Evolutionary conservation across 2,329 filamentous ascomycete species (phyloP).

Genomic region (Claviceps sp.): DNA sequence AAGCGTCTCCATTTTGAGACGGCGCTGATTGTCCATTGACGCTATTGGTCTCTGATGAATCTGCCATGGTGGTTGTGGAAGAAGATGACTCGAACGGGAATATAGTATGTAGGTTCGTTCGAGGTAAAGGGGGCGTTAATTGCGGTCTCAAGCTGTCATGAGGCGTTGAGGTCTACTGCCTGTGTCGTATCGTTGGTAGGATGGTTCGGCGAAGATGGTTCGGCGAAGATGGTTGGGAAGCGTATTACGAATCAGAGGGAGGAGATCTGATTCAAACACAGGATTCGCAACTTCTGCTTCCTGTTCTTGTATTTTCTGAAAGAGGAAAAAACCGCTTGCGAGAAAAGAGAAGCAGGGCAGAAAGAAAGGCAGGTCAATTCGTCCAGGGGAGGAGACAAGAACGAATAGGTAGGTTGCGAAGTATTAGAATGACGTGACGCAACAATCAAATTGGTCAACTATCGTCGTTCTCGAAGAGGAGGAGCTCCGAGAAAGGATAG

Average conservation of each 20-base stretch:
- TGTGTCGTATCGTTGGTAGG: neutral
- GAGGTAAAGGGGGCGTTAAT: neutral
- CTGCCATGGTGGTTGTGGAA: conserved; percentile 29
- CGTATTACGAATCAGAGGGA: neutral
- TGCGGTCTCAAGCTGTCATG: conserved; percentile 3
- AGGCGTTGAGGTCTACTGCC: neutral
- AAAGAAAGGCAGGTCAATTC: conserved; percentile 1
- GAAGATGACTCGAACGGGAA: neutral
- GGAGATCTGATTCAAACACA: neutral
- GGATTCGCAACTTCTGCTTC: neutral
- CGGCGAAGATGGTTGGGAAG: conserved; percentile 1
- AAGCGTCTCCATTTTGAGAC: conserved; percentile 43
- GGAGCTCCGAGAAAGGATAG: conserved; percentile 4
- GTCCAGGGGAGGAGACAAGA: conserved; percentile 5
- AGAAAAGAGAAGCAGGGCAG: neutral
- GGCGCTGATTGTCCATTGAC: conserved; percentile 37
- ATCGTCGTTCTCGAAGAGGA: conserved; percentile 3
- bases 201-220: conserved; percentile 1
- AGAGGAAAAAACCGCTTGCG: conserved; percentile 1
- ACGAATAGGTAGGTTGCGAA: conserved; percentile 1
- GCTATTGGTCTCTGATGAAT: conserved; percentile 26
- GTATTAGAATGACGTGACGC: neutral
- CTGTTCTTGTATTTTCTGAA: neutral
- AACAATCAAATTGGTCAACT: conserved; percentile 1
- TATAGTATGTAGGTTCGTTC: neutral